phyloP scores from a whole-genome alignment of 2,329 filamentous ascomycete species.

The Rhynchosporium agropyri region DNA sequence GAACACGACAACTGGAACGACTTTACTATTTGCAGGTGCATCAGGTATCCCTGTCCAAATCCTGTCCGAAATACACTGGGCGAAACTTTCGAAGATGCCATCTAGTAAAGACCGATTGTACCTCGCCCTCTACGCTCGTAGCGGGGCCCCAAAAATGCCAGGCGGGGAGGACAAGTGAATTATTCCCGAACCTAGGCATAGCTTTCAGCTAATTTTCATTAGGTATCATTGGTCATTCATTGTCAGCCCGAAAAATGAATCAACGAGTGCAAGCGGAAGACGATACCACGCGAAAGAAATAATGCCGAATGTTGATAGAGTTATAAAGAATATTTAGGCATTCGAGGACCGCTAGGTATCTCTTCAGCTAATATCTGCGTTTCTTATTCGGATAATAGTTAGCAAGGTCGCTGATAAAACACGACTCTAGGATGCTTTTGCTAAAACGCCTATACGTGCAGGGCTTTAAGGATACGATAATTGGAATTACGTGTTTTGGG shows the following conservation, averaged over 20 bases:
- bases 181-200: slow-evolving; percentile 5
- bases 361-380: slow-evolving; percentile 31
- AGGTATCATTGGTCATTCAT: slow-evolving; percentile 20
- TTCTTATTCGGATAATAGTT: slow-evolving; percentile 46
- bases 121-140: slow-evolving; percentile 5
- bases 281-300: slow-evolving; percentile 16
- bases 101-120: slow-evolving; percentile 7
- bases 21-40: background rate
- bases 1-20: background rate
- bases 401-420: slow-evolving; percentile 46
- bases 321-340: slow-evolving; percentile 15
- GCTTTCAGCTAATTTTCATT: slow-evolving; percentile 7
- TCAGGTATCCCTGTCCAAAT: background rate
- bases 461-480: slow-evolving; percentile 40
- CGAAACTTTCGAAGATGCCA: background rate
- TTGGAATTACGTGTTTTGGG: slow-evolving; percentile 47
- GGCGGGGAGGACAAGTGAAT: slow-evolving; percentile 18
- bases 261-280: slow-evolving; percentile 11
- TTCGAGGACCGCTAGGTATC: slow-evolving; percentile 16
- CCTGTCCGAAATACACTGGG: background rate
- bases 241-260: slow-evolving; percentile 19
- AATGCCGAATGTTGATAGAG: slow-evolving; percentile 18
- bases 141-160: background rate
- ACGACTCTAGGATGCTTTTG: slow-evolving; percentile 43
- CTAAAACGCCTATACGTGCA: slow-evolving; percentile 39